These are phyloP conservation scores for Evansstolkia leycettana DNA, from an alignment of 495 filamentous ascomycete genomes.

Conservation along the genomic window DNA sequence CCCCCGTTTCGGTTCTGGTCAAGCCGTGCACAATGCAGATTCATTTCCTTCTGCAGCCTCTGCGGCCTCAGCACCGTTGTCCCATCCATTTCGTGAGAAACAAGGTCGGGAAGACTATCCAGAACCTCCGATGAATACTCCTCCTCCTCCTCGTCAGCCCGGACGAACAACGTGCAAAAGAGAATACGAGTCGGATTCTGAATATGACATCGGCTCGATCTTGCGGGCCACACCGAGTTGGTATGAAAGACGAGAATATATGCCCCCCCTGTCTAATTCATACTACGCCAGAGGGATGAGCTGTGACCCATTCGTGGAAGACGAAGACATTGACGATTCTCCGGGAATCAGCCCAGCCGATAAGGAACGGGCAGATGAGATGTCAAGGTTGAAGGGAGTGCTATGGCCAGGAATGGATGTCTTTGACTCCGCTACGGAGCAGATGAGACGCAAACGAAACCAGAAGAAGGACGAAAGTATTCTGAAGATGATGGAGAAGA, in stretches of 20 bases:
- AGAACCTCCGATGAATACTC: background rate
- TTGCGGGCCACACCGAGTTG: slow-evolving; percentile 14
- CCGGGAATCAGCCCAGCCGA: slow-evolving; percentile 6
- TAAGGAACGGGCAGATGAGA: slow-evolving; percentile 26
- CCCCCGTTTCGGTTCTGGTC: slow-evolving; percentile 3
- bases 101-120: background rate
- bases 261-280: too few species aligned
- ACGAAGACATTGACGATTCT: background rate
- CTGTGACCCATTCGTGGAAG: slow-evolving; percentile 5
- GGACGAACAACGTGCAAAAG: slow-evolving; percentile 7
- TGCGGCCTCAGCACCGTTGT: background rate
- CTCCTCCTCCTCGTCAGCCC: background rate
- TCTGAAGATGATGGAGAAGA: slow-evolving; percentile 54
- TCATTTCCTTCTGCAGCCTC: background rate
- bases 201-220: slow-evolving; percentile 3
- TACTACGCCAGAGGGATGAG: background rate
- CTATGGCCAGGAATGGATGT: slow-evolving; percentile 77
- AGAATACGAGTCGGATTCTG: slow-evolving; percentile 2
- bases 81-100: background rate
- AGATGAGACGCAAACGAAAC: slow-evolving; percentile 70
- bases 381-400: slow-evolving; percentile 55
- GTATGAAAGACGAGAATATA: background rate
- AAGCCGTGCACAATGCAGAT: slow-evolving; percentile 1
- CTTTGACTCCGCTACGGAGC: slow-evolving; percentile 71
- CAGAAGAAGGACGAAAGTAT: slow-evolving; percentile 71